Evolutionary conservation across 2,329 filamentous ascomycete genomes (phyloP), one percentile per base, ranked within the genome.

Genomic region (Cordyceps javanica): DNA sequence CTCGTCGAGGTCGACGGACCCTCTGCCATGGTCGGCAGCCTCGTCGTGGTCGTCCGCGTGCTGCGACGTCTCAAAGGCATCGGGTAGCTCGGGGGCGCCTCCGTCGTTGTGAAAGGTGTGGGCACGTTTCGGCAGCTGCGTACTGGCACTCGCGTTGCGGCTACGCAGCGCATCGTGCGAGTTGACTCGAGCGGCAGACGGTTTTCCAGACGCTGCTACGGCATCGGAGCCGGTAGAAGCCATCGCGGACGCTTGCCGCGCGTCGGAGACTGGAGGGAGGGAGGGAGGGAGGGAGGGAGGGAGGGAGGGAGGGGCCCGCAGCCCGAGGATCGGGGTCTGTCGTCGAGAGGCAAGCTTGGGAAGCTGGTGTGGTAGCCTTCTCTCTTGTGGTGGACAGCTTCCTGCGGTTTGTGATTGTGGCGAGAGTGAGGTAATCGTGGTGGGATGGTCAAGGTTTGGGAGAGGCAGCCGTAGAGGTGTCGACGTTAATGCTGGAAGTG

Each of bases 1-100:
- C 67, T 96, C 89, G 65, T 96, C 90, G 62, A 94, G 87, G 58
- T 90, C 87, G 61, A 90, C 82, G 3, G 88, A 85, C 23, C 77
- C 74, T 59, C 82, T 70, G 0, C 76, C 76, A 2, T 71, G 65
- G 60, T 83, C 80, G 5, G 72, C 60, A 26, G 70, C 64, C 55
- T 82, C 77, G 25, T 82, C 78, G 34, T 68, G 69, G 14, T 57
- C 55, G 32, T 75, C 71, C 19, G 72, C 71, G 30, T 72, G 64
- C 7, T 71, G 67, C 32, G 72, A 70, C 5, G 73, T 75, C 60
- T 82, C 81, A 64, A 83, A 83, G 7, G 77, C 72, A 65, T 81
- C 78, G 8, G 72, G 71, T 26, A 66, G 63, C 6, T 66, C 14
- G n/a, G 10, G 64, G 58, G 58, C 21, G 32, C 68, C 63, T 3